phyloP scores from a whole-genome alignment of 495 filamentous ascomycete species.

The Penicillium pancosmium region DNA sequence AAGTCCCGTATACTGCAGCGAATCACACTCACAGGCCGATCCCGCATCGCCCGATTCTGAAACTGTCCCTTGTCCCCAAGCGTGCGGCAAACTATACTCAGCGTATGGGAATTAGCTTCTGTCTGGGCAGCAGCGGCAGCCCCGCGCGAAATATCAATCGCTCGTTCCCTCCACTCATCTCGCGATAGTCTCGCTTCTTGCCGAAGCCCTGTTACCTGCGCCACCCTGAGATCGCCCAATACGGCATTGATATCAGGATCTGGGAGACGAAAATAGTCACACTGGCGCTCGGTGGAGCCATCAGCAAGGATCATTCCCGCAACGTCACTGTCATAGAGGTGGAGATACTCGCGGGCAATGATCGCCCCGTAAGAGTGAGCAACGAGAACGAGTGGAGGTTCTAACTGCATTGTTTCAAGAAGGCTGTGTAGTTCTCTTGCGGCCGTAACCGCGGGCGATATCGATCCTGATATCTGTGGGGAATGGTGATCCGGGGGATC shows the following conservation, averaged over 20 bases:
- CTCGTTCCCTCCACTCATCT: constrained; percentile 42
- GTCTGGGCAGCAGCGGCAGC: constrained; percentile 17
- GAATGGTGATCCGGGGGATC: background rate
- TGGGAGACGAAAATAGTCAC: constrained; percentile 34
- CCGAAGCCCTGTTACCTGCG: constrained; percentile 36
- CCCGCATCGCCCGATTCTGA: constrained; percentile 29
- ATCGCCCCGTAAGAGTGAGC: constrained; percentile 57
- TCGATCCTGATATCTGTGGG: constrained; percentile 8
- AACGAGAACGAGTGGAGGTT: constrained; percentile 45
- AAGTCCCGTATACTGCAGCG: constrained; percentile 36
- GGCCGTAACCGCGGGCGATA: constrained; percentile 21
- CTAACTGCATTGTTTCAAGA: constrained; percentile 19
- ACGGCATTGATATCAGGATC: constrained; percentile 38
- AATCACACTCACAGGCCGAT: constrained; percentile 42
- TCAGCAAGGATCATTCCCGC: constrained; percentile 46
- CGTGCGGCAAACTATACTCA: constrained; percentile 27
- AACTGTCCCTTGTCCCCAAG: constrained; percentile 38
- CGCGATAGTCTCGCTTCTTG: constrained; percentile 26
- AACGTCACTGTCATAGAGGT: constrained; percentile 32
- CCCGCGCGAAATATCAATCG: constrained; percentile 36
- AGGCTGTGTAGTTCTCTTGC: constrained; percentile 40
- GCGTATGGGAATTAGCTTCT: constrained; percentile 19
- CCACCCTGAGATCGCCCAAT: constrained; percentile 32
- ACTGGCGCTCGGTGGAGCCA: constrained; percentile 38
- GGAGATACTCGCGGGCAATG: constrained; percentile 50